These are phyloP conservation scores for Pichia sp. DNA, from an alignment of 1,139 yeast genomes.

Conservation along the genomic window DNA sequence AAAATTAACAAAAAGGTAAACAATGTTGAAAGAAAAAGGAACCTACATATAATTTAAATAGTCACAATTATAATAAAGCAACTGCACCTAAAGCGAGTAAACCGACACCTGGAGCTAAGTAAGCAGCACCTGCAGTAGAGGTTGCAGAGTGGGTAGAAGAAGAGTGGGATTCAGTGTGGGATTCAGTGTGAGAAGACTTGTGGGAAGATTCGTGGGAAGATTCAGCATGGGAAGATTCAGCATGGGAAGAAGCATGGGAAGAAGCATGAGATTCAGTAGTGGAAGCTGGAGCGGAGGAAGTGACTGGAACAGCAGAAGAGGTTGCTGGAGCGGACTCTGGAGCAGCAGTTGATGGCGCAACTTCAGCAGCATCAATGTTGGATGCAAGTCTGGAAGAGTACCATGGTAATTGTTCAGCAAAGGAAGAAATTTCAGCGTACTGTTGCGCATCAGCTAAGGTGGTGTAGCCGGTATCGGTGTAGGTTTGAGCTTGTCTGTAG, in stretches of 20 bases:
- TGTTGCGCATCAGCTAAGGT: constrained; percentile 29
- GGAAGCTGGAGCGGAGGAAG: constrained; percentile 18
- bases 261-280: constrained; percentile 17
- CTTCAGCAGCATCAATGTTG: constrained; percentile 19
- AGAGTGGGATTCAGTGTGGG: constrained; percentile 7
- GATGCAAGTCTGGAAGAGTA: constrained; percentile 34
- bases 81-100: constrained; percentile 17
- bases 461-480: constrained; percentile 37
- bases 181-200: constrained; percentile 6
- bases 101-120: constrained; percentile 16
- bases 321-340: constrained; percentile 19
- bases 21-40: not conserved
- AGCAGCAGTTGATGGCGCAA: constrained; percentile 19
- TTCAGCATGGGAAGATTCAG: constrained; percentile 15
- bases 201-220: constrained; percentile 20
- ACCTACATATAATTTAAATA: not conserved
- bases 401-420: constrained; percentile 38
- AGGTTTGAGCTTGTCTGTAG: constrained; percentile 31
- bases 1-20: not conserved
- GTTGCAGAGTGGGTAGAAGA: constrained; percentile 9
- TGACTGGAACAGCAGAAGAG: constrained; percentile 23
- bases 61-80: constrained; percentile 18
- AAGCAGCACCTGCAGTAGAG: constrained; percentile 18
- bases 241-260: constrained; percentile 10
- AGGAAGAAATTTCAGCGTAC: constrained; percentile 24